A percentile compares a stretch with the other conserved stretches of the same genome.
Conservation (phyloP, 768 basidiomycete genomes). For the Boletus barrowsii region DNA sequence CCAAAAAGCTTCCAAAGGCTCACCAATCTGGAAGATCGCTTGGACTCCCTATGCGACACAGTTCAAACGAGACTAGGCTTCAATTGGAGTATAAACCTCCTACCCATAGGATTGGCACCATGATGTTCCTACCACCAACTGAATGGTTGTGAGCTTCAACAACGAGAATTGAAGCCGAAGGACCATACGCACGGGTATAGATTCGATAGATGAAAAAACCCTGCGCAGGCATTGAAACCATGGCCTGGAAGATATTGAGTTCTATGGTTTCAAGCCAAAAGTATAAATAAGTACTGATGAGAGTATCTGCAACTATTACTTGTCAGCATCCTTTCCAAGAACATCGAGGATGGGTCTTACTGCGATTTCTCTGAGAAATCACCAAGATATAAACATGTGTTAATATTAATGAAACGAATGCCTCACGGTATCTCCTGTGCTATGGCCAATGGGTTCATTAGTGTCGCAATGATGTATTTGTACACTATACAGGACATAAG, state of each 20-base stretch:
- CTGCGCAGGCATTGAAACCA: neutral
- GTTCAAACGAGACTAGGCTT: neutral
- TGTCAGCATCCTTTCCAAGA: neutral
- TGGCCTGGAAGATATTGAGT: neutral
- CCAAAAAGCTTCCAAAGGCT: neutral
- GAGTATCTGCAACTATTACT: conserved; percentile 4
- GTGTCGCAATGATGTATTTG: neutral
- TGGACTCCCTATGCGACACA: neutral
- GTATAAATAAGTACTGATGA: neutral
- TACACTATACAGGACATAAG: neutral
- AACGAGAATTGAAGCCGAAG: neutral
- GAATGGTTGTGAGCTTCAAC: neutral
- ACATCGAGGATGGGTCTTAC: neutral
- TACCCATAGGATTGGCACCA: conserved; percentile 9
- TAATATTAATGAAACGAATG: neutral
- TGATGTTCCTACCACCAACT: conserved; percentile 7
- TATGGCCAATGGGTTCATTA: neutral
- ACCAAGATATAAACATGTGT: neutral
- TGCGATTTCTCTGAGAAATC: neutral
- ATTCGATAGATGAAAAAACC: conserved; percentile 12
- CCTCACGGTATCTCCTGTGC: neutral
- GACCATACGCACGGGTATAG: neutral
- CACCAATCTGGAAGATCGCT: conserved; percentile 7
- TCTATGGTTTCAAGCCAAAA: neutral
- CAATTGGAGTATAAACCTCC: neutral